phyloP scores from a whole-genome alignment of 1,284 basidiomycete species.

The Prillingera fragicola region DNA sequence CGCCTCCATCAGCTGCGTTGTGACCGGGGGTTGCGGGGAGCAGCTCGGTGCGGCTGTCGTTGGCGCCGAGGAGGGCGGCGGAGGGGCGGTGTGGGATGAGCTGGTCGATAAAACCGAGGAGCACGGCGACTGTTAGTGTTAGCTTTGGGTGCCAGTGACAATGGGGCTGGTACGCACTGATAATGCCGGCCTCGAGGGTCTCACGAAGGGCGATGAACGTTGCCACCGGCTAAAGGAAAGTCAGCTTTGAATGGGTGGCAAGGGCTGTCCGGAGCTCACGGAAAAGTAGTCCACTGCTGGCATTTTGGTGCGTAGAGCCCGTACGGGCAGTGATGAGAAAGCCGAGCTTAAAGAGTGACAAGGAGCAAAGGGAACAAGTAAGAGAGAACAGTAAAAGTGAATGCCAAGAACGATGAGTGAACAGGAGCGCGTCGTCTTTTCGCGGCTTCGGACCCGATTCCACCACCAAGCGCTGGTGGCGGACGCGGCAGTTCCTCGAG shows the following conservation, averaged over 20 bases:
- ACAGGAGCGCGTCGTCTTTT: too few relatives aligned
- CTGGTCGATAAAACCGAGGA: conserved; percentile 77
- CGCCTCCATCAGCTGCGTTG: not conserved
- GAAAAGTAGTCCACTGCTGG: conserved; percentile 12
- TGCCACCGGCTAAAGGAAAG: conserved; percentile 29
- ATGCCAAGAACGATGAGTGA: too few relatives aligned
- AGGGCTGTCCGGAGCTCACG: not conserved
- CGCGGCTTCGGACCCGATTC: too few relatives aligned
- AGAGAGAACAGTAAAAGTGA: not conserved
- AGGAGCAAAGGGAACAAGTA: not conserved
- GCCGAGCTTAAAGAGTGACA: too few relatives aligned
- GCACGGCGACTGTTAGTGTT: conserved; percentile 55
- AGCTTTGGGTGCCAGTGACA: not conserved
- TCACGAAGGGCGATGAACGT: conserved; percentile 88
- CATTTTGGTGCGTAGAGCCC: conserved; percentile 5
- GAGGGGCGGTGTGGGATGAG: conserved; percentile 48
- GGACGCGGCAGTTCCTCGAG: too few relatives aligned
- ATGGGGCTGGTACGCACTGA: conserved; percentile 51
- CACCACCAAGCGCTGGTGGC: conserved; percentile 47
- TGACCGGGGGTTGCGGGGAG: not conserved
- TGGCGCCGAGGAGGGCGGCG: not conserved
- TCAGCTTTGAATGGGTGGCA: not conserved
- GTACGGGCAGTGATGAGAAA: too few relatives aligned
- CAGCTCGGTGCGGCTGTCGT: conserved; percentile 9
- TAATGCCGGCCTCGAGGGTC: conserved; percentile 80